Conservation (phyloP, 371 early-diverging fungal species). For the Haplosporangium sp. region DNA sequence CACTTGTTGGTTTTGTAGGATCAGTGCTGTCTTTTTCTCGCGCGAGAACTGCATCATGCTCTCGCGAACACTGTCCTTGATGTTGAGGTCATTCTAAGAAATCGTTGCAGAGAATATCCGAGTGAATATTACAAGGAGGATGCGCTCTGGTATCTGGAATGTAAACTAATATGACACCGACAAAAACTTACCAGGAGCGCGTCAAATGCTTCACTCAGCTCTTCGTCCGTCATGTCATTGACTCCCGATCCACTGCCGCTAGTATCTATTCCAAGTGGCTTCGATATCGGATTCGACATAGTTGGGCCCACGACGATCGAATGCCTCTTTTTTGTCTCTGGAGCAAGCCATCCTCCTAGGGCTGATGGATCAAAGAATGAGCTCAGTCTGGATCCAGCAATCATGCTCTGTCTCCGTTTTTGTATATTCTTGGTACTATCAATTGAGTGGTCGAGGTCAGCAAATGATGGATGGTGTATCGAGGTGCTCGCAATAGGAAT, state of each 20-base stretch:
- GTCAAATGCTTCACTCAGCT: conserved; percentile 40
- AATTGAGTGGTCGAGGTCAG: conserved; percentile 16
- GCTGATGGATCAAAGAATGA: conserved; percentile 53
- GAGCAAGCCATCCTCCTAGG: conserved; percentile 46
- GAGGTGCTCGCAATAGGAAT: conserved; percentile 49
- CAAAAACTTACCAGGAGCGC: conserved; percentile 40
- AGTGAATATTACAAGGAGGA: too few species aligned
- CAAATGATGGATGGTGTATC: conserved; percentile 46
- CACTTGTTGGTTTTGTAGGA: conserved; percentile 64
- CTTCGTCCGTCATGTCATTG: conserved; percentile 52
- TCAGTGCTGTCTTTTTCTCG: conserved; percentile 61
- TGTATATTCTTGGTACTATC: conserved; percentile 24
- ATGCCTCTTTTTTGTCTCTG: conserved; percentile 35
- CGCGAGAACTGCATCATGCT: conserved; percentile 62
- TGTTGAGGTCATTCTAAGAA: conserved; percentile 66
- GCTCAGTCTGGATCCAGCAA: conserved; percentile 54
- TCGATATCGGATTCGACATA: conserved; percentile 35
- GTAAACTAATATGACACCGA: too few species aligned
- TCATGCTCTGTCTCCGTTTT: conserved; percentile 50
- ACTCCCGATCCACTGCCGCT: conserved; percentile 15
- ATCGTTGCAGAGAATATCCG: not conserved
- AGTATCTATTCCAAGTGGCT: conserved; percentile 18
- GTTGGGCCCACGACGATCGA: conserved; percentile 39
- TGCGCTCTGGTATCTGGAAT: not conserved
- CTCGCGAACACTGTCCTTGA: conserved; percentile 63